These are phyloP conservation scores for Diaporthe citriasiana DNA, from an alignment of 2,329 filamentous ascomycete species.

Conservation along the genomic window DNA sequence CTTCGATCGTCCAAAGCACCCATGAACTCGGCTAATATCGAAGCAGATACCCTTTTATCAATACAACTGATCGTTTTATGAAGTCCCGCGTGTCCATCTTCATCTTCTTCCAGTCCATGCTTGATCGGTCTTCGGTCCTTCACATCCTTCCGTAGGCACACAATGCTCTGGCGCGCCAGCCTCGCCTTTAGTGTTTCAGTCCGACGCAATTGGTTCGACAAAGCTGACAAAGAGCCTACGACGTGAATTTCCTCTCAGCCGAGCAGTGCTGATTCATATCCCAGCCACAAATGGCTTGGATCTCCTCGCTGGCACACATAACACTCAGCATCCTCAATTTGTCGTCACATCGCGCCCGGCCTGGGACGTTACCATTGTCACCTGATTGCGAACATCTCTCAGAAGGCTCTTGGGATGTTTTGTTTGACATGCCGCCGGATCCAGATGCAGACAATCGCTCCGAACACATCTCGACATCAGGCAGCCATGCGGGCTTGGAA, in stretches of 20 bases:
- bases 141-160: background rate
- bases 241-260: background rate
- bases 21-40: background rate
- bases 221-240: background rate
- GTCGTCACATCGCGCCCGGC: background rate
- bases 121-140: background rate
- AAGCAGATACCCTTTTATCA: constrained; percentile 1
- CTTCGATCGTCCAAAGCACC: background rate
- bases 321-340: background rate
- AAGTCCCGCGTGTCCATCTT: background rate
- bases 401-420: background rate
- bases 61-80: constrained; percentile 4
- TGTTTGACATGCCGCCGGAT: constrained; percentile 6
- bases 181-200: background rate
- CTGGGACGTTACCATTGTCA: background rate
- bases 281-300: background rate
- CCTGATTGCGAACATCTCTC: background rate
- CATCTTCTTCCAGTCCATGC: too few species aligned
- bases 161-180: background rate
- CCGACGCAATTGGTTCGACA: background rate
- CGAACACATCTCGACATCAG: constrained; percentile 25
- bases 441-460: constrained; percentile 12
- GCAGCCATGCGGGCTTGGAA: constrained; percentile 12
- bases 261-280: background rate
- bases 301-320: background rate